Conservation (phyloP, 371 early-diverging fungal genomes). For the Saksenaea oblongispora region DNA sequence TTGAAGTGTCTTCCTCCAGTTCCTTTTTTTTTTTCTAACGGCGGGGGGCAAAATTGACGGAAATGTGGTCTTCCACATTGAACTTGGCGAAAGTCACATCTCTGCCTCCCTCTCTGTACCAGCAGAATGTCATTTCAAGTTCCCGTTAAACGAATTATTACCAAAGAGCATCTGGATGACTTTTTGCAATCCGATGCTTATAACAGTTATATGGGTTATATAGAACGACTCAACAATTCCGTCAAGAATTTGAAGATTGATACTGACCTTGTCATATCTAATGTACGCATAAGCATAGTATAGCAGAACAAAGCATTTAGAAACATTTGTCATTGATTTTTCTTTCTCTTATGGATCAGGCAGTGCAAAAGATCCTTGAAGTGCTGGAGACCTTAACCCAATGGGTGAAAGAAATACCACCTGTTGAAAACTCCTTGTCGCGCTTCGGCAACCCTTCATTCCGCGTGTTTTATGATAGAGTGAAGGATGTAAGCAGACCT, state of each 20-base stretch:
- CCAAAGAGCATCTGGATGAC: constrained; percentile 81
- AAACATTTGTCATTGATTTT: background rate
- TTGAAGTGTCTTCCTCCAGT: too few relatives aligned
- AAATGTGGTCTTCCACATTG: too few relatives aligned
- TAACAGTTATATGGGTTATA: constrained; percentile 65
- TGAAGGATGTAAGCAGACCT: constrained; percentile 49
- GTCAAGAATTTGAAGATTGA: constrained; percentile 68
- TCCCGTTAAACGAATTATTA: constrained; percentile 77
- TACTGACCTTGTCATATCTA: constrained; percentile 46
- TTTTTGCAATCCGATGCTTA: constrained; percentile 74
- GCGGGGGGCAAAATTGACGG: too few relatives aligned
- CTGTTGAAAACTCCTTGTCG: constrained; percentile 74
- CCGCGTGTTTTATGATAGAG: constrained; percentile 74
- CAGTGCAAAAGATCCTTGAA: constrained; percentile 57
- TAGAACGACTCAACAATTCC: constrained; percentile 70
- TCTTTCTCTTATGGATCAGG: constrained; percentile 29
- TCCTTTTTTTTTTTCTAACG: too few relatives aligned
- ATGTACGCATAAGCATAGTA: constrained; percentile 37
- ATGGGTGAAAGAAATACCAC: constrained; percentile 73
- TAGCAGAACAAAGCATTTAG: constrained; percentile 6
- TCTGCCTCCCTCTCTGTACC: background rate
- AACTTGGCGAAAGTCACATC: too few relatives aligned
- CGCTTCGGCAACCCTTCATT: constrained; percentile 95
- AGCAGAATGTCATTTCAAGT: constrained; percentile 32
- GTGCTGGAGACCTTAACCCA: constrained; percentile 64